These are phyloP conservation scores for Hortiboletus campestris DNA, from an alignment of 768 basidiomycete genomes.

Conservation along the genomic window DNA sequence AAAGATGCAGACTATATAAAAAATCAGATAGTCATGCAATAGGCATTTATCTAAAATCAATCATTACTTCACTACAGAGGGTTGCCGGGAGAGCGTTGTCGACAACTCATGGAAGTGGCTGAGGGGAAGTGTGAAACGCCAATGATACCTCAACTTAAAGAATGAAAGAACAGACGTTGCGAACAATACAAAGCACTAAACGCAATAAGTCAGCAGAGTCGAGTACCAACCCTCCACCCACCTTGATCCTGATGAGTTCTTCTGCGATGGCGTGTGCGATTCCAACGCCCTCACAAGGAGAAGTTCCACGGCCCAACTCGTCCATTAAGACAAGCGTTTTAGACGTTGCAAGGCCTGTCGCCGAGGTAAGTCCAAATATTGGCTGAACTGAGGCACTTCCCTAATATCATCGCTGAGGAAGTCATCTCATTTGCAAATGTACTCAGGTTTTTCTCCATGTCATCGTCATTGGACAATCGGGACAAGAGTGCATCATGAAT, in stretches of 20 bases:
- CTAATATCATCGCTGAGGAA: conserved; percentile 86
- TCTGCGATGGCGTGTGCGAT: conserved; percentile 84
- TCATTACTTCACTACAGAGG: conserved; percentile 77
- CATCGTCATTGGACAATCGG: conserved; percentile 91
- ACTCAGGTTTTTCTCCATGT: conserved; percentile 84
- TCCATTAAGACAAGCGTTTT: conserved; percentile 83
- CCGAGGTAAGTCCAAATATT: neutral
- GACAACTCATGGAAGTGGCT: conserved; percentile 84
- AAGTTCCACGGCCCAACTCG: conserved; percentile 91
- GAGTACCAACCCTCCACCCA: conserved; percentile 28
- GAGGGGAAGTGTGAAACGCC: conserved; percentile 1
- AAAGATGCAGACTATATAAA: conserved; percentile 69
- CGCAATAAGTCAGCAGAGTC: neutral
- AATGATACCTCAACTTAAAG: neutral
- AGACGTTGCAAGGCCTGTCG: conserved; percentile 62
- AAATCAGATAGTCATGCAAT: neutral
- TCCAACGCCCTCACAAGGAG: conserved; percentile 76
- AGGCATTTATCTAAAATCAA: neutral
- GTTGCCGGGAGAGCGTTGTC: conserved; percentile 69
- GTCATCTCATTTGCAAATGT: conserved; percentile 98
- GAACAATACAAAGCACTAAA: conserved; percentile 84
- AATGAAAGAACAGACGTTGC: conserved; percentile 59
- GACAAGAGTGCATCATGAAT: conserved; percentile 83
- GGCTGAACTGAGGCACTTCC: conserved; percentile 33
- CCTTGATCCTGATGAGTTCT: conserved; percentile 71